Conservation (phyloP, 805 yeast genomes). For the Maudiozyma saulgeensis region DNA sequence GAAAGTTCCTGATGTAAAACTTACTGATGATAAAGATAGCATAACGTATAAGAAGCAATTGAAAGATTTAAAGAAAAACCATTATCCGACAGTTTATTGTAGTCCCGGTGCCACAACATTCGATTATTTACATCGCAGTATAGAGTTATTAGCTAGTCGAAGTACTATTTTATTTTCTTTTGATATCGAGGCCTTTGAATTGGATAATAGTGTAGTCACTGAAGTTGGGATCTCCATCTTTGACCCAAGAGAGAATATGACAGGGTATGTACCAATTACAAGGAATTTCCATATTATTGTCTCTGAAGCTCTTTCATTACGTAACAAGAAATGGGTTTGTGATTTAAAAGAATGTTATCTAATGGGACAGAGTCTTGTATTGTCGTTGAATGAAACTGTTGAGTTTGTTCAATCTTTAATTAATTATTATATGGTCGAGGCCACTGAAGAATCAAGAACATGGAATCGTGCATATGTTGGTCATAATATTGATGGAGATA, state of each 20-base stretch:
- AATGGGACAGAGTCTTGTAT: slow-evolving; percentile 39
- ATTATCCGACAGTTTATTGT: slow-evolving; percentile 17
- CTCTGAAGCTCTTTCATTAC: slow-evolving; percentile 32
- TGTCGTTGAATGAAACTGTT: slow-evolving; percentile 32
- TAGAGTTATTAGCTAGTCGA: slow-evolving; percentile 15
- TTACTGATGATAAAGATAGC: background rate
- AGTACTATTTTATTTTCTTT: slow-evolving; percentile 35
- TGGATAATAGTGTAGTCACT: slow-evolving; percentile 34
- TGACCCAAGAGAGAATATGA: slow-evolving; percentile 42
- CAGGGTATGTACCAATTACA: slow-evolving; percentile 33
- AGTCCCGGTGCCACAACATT: slow-evolving; percentile 15
- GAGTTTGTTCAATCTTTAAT: slow-evolving; percentile 35
- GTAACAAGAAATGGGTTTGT: slow-evolving; percentile 46
- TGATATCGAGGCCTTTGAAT: slow-evolving; percentile 52
- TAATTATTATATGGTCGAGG: slow-evolving; percentile 33
- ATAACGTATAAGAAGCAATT: slow-evolving; percentile 7
- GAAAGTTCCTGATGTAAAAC: slow-evolving; percentile 1
- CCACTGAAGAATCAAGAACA: slow-evolving; percentile 13
- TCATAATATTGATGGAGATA: slow-evolving; percentile 48
- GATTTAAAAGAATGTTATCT: slow-evolving; percentile 43
- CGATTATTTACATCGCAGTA: slow-evolving; percentile 15
- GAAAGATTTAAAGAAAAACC: slow-evolving; percentile 12
- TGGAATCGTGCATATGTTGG: slow-evolving; percentile 42
- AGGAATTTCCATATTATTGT: slow-evolving; percentile 37
- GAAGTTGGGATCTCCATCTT: slow-evolving; percentile 51